Base-by-base conservation (phyloP, 352 stramenopile genomes). In the Phytophthora pisi region DNA sequence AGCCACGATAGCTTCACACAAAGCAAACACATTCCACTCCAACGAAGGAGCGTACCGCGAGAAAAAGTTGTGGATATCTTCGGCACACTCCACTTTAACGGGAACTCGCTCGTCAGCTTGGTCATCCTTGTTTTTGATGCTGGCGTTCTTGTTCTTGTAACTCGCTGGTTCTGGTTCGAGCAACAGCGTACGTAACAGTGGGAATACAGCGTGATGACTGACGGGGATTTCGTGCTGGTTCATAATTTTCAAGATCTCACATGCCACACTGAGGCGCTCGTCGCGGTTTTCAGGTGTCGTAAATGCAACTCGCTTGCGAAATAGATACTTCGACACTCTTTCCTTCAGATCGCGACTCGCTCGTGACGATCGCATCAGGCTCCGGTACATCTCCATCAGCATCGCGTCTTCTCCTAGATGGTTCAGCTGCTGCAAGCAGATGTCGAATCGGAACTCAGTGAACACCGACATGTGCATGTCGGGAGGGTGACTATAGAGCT, bases 1-100 rank as follows among this genome's bases (percentile, higher is more conserved):
- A 57, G 75, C 74, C 45, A 92, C 81, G 46, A 91, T 65, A 45
- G 86, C 70, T 70, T 93, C 86, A 51, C 82, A 91, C 46, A 93
- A 65, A 20, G 75, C 62, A 61, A 89, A 91, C 31, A 66, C 57
- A 63, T 92, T 93, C 80, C 77, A 88, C 60, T 82, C 56, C 40
- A 93, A 67, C 24, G 89, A 77, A 26, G 79, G 45, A 5, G 73
- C 51, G 54, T 84, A 89, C 54, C 64, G 68, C 1, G 43, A 50
- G 51, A 91, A 86, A 70, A 91, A 88, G 6, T 66, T 57, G n/a
- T 70, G 55, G 31, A 92, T 63, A 16, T 79, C 80, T 26, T 77
- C 67, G 3, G 86, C 65, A 3, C 59, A 45, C 47, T 65, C 23
- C 55, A 78, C 62, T 43, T n/a, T 60, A 36, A 24, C 20, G 54